Evolutionary conservation across 2,329 filamentous ascomycete species (phyloP), one percentile per base, ranked within the genome.

Genomic region (Remersonia thermophila): DNA sequence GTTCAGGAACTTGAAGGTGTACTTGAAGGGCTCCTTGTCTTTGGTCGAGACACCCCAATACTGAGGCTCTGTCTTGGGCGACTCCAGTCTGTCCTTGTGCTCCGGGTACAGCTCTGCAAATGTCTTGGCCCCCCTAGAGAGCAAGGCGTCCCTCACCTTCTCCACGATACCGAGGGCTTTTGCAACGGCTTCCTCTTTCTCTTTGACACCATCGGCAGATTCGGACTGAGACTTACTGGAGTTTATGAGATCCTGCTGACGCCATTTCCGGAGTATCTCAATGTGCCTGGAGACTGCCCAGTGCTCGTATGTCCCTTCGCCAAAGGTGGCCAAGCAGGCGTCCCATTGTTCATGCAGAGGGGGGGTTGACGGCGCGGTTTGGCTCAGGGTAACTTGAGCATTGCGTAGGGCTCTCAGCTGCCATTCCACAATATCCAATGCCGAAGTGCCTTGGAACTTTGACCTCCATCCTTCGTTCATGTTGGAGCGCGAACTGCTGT

Each of bases 91-190:
- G 40, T 23, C 29, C 12, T 31, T 16, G 18, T 11, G 78, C 75
- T 73, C 59, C 0, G 80, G 79, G 52, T 80, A 56, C 6, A 84
- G 57, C 32, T 86, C 71, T 10, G 56, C 50, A 51, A 83, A 86
- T 0, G 69, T 69, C 55, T 84, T 85, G 2, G 70, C 83, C 1
- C 71, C 75, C 39, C 66, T 72, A 3, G 58, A 54, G 2, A 78
- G 29, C 14, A 89, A 57, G 2, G 54, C 47, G 2, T 59, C 49
- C 47, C 81, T 71, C 2, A 84, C 55, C 14, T 59, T 50, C 45
- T 76, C 61, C 27, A 79, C 69, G 1, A 70, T 63, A 0, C 51
- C 43, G 11, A 78, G 57, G 11, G 71, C 51, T 7, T 64, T 56
- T 8, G 63, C 44, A 13, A 84, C 65, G 0, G 69, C 71, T 5